These are phyloP conservation scores for Aspergillus tanneri DNA, from an alignment of 2,329 filamentous ascomycete genomes.

Conservation along the genomic window DNA sequence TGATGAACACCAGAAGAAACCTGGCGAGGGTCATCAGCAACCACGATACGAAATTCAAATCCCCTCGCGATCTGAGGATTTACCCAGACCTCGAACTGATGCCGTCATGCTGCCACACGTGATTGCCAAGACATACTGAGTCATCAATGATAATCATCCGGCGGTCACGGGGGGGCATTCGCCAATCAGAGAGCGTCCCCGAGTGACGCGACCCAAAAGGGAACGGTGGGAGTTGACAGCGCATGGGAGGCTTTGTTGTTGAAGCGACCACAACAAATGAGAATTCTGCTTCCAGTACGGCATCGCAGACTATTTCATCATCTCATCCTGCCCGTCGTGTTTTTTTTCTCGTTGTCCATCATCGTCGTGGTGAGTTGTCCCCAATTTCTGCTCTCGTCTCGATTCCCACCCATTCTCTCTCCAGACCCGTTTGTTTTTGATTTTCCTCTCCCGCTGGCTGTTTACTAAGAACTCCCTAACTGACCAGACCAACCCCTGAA, in stretches of 20 bases:
- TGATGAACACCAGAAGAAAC: no score
- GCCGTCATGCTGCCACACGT: constrained; percentile 16
- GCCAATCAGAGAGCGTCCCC: constrained; percentile 29
- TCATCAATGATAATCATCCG: constrained; percentile 25
- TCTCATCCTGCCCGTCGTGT: neutral
- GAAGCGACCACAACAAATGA: constrained; percentile 45
- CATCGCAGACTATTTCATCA: neutral
- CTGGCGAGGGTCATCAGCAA: no score
- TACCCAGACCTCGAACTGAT: constrained; percentile 7
- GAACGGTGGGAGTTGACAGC: constrained; percentile 29
- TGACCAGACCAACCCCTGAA: constrained; percentile 28
- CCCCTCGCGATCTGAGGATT: neutral
- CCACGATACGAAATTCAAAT: neutral
- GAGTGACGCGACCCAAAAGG: constrained; percentile 38
- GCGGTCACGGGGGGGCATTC: constrained; percentile 12
- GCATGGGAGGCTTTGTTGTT: constrained; percentile 39
- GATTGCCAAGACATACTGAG: constrained; percentile 12
- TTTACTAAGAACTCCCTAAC: constrained; percentile 19
- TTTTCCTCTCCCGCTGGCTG: constrained; percentile 13
- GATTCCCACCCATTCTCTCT: constrained; percentile 13
- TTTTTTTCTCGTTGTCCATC: constrained; percentile 13
- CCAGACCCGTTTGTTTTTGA: constrained; percentile 11
- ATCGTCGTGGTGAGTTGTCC: constrained; percentile 11
- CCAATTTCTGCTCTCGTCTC: constrained; percentile 11
- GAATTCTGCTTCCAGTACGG: constrained; percentile 1